These are phyloP conservation scores for Patellaria atrata DNA, from an alignment of 495 filamentous ascomycete species.

Conservation along the genomic window DNA sequence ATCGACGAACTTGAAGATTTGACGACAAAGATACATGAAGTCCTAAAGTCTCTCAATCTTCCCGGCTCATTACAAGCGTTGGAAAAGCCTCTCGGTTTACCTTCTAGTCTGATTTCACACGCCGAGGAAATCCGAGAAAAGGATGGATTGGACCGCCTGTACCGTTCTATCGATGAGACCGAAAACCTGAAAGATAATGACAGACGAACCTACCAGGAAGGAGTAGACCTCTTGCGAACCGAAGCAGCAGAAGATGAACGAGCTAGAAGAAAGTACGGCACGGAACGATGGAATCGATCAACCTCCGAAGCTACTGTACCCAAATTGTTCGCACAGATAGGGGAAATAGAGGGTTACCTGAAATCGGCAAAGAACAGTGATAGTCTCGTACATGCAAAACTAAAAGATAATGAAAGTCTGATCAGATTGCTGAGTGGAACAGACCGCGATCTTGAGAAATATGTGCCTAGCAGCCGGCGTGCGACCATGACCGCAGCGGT, in stretches of 20 bases:
- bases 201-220: constrained; percentile 62
- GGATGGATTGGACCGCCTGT: constrained; percentile 61
- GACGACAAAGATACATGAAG: constrained; percentile 65
- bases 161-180: constrained; percentile 68
- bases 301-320: constrained; percentile 53
- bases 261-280: constrained; percentile 67
- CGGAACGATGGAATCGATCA: constrained; percentile 66
- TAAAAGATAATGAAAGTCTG: constrained; percentile 57
- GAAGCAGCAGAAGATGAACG: constrained; percentile 74
- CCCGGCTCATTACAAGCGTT: constrained; percentile 88
- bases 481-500: constrained; percentile 64
- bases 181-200: constrained; percentile 71
- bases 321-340: constrained; percentile 60
- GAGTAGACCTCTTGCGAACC: constrained; percentile 53
- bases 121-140: constrained; percentile 94
- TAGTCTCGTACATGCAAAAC: constrained; percentile 61
- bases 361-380: constrained; percentile 74
- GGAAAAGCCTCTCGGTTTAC: constrained; percentile 89
- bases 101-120: constrained; percentile 67
- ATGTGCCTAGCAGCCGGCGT: constrained; percentile 71
- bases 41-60: constrained; percentile 65
- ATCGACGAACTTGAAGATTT: constrained; percentile 73
- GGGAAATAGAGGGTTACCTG: constrained; percentile 78
- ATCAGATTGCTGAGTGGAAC: constrained; percentile 62
- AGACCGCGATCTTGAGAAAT: constrained; percentile 68